Conservation (phyloP, 2,329 filamentous ascomycete genomes). For the Apiospora pterosperma region DNA sequence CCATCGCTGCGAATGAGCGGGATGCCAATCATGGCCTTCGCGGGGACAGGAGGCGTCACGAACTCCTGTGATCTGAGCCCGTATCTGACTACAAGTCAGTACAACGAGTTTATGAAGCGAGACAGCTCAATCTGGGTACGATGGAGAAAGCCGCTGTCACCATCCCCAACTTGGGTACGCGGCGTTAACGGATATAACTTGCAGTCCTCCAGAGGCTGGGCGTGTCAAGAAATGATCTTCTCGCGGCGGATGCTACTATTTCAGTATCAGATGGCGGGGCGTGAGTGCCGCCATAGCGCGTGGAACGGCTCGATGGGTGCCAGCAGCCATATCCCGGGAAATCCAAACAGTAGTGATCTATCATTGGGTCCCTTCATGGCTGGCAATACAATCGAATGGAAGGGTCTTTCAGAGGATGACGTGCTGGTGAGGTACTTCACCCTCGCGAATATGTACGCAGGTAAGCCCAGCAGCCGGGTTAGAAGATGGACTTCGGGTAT, state of each 20-base stretch:
- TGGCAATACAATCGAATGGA: not conserved
- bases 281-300: not conserved
- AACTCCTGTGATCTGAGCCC: not conserved
- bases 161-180: not conserved
- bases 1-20: constrained; percentile 28
- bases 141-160: not conserved
- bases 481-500: not conserved
- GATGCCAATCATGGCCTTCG: not conserved
- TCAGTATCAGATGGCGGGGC: not conserved
- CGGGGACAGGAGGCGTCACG: not conserved
- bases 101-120: not conserved
- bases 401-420: not conserved
- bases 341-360: no score
- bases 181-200: accelerated
- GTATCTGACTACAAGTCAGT: not conserved
- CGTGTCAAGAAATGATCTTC: not conserved
- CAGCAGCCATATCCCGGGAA: not conserved
- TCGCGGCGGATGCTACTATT: not conserved
- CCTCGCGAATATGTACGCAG: not conserved
- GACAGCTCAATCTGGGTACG: not conserved
- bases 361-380: not conserved
- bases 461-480: not conserved
- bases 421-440: not conserved
- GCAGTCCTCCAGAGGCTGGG: not conserved
- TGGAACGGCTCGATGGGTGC: not conserved